Percentiles rank a stretch among this genome's conserved stretches.
Evolutionary conservation across 2,329 filamentous ascomycete species (phyloP).

Genomic region (Fusarium hainanense): DNA sequence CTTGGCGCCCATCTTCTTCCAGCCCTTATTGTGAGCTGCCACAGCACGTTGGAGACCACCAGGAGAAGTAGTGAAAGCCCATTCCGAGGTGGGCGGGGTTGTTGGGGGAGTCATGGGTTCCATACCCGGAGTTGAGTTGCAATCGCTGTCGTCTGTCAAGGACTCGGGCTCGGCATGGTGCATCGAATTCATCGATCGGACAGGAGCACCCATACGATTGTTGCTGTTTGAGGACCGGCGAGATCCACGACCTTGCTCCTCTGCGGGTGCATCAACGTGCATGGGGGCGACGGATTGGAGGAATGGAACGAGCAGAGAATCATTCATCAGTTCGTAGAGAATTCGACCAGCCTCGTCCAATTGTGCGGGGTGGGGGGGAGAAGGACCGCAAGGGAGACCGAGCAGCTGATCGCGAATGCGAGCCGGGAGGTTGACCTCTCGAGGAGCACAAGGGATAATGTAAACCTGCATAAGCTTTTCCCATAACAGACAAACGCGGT

Average conservation of each 20-base stretch:
- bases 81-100: constrained; percentile 73
- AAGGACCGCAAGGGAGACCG: constrained; percentile 61
- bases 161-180: constrained; percentile 62
- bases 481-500: constrained; percentile 85
- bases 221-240: constrained; percentile 53
- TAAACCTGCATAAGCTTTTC: constrained; percentile 89
- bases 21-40: constrained; percentile 66
- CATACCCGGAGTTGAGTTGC: constrained; percentile 64
- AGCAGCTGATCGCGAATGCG: constrained; percentile 86
- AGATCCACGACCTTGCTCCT: constrained; percentile 58
- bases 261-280: constrained; percentile 50
- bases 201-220: constrained; percentile 49
- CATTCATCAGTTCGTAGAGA: constrained; percentile 96
- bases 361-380: constrained; percentile 77
- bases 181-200: constrained; percentile 55
- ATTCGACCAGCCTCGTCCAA: constrained; percentile 87
- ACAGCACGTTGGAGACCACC: constrained; percentile 66
- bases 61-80: constrained; percentile 62
- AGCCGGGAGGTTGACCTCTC: constrained; percentile 91
- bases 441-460: constrained; percentile 83
- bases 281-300: constrained; percentile 71
- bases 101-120: constrained; percentile 81
- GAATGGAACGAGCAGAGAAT: constrained; percentile 93
- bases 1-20: constrained; percentile 73
- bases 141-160: constrained; percentile 73